Evolutionary conservation across 2,329 filamentous ascomycete species (phyloP), one percentile per base, ranked within the genome.

Genomic region (Aspergillus sp.): DNA sequence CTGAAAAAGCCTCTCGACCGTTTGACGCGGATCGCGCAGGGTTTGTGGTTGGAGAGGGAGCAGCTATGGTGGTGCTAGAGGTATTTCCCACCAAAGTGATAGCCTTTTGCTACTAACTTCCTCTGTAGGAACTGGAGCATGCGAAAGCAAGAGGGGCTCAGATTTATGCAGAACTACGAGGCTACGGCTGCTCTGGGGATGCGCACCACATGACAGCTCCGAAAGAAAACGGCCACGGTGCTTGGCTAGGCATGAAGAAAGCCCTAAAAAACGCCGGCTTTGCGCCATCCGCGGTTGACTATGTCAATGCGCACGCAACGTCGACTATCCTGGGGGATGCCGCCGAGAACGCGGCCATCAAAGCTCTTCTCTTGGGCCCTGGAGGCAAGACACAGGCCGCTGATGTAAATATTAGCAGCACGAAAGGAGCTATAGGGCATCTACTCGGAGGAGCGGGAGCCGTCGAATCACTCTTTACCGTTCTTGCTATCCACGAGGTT

Each of bases 231-330:
- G 95, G 95, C 0, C 84, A 86, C 54, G 95, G 95, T 0, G 93
- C 95, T 0, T 85, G 88, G 31, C 81, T 91, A 51, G 91, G 94
- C 3, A 99, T 99, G 95, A 90, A 85, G 74, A 87, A 87, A 66
- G 93, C 94, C 0, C 78, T 99, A 62, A 87, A 84, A 69, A 86
- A 91, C 71, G 92, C 93, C 0, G 78, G 83, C 0, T 72, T 96
- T 43, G 82, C 82, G 55, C 93, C 95, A 0, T 78, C 78, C 0
- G 80, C 88, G 46, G 88, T 99, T 4, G 91, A 93, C 75, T 99
- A 99, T 75, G 86, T 99, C 73, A 99, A 98, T 72, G 95, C 95
- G 1, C 95, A 99, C 74, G 95, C 94, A 0, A 99, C 95, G 1
- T 91, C 91, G 23, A 99, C 94, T 0, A 77, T 83, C 7, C 84